A percentile compares a stretch with the other conserved stretches of the same genome.
Conservation (phyloP, 2,329 filamentous ascomycete genomes). For the Diaporthe sp. region DNA sequence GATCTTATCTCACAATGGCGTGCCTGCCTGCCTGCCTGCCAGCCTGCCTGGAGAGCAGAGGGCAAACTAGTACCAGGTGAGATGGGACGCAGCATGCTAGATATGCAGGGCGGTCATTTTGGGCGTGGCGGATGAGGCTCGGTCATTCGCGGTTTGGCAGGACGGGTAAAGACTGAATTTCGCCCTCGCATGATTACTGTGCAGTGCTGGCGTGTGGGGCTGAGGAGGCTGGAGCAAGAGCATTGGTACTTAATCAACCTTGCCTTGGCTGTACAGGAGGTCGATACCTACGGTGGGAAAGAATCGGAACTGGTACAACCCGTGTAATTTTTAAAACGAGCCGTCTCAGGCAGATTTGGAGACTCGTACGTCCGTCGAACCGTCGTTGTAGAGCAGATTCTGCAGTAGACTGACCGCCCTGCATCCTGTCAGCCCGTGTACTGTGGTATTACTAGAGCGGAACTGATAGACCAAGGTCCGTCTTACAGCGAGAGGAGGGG, state of each 20-base stretch:
- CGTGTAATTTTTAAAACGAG: neutral
- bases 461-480: neutral
- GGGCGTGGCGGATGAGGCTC: neutral
- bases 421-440: neutral
- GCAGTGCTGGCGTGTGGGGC: neutral
- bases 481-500: neutral
- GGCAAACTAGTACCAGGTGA: too few relatives aligned
- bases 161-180: too few relatives aligned
- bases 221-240: neutral
- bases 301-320: neutral
- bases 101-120: neutral
- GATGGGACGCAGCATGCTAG: neutral
- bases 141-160: neutral
- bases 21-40: neutral
- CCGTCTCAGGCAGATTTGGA: neutral
- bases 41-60: neutral
- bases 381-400: neutral
- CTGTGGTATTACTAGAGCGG: neutral
- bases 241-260: neutral
- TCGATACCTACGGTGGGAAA: neutral
- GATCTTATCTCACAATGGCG: neutral
- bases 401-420: neutral
- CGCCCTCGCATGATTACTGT: neutral
- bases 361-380: neutral
- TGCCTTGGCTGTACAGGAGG: neutral